Percentiles rank a stretch among this genome's conserved stretches.
phyloP scores from a whole-genome alignment of 768 basidiomycete species.

The Kwoniella shandongensis region DNA sequence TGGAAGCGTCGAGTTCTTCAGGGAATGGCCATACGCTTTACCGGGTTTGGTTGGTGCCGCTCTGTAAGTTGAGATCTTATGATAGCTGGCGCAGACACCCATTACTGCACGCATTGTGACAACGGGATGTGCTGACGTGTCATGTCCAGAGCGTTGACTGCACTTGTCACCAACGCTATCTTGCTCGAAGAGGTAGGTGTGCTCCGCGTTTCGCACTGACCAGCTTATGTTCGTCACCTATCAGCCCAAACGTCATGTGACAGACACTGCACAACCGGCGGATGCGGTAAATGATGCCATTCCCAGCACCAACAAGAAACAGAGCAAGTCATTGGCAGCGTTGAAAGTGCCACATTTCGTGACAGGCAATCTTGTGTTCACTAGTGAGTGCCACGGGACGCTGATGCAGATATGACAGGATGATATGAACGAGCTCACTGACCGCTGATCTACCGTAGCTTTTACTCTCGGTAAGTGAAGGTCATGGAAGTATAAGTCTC shows the following conservation, averaged over 20 bases:
- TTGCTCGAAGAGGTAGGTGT: not conserved
- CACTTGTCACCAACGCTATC: not conserved
- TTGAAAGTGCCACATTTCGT: constrained; percentile 12
- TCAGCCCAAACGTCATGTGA: too few species aligned
- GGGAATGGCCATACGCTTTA: constrained; percentile 35
- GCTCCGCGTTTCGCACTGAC: not conserved
- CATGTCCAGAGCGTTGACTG: not conserved
- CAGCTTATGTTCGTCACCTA: not conserved
- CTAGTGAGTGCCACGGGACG: not conserved
- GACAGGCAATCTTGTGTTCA: not conserved
- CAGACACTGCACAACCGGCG: not conserved
- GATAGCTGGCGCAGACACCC: too few species aligned
- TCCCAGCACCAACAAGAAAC: too few species aligned
- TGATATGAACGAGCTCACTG: too few species aligned
- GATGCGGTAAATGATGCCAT: not conserved
- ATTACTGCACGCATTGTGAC: not conserved
- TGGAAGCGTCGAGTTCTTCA: constrained; percentile 27
- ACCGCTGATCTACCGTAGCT: not conserved
- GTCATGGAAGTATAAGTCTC: not conserved
- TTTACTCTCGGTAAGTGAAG: constrained; percentile 1
- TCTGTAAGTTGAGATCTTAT: constrained; percentile 22
- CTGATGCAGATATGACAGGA: not conserved
- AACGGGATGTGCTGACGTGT: not conserved
- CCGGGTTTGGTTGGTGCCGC: constrained; percentile 27
- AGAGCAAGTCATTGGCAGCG: too few species aligned